phyloP scores from a whole-genome alignment of 2,329 filamentous ascomycete species.

The Pyricularia sp. region DNA sequence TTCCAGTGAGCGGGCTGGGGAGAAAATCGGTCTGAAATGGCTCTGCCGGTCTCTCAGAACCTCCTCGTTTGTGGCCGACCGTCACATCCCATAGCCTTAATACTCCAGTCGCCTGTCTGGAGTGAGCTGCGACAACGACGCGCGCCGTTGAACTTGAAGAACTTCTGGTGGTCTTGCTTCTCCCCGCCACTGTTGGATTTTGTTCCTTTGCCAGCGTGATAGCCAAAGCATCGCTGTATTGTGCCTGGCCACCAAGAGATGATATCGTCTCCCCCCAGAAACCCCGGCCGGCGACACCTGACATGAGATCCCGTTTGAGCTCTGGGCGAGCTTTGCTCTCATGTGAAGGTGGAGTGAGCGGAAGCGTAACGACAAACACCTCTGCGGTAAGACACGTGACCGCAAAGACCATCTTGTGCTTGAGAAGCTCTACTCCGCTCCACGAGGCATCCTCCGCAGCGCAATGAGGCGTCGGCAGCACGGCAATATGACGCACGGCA shows the following conservation, averaged over 20 bases:
- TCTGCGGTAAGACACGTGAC: conserved; percentile 49
- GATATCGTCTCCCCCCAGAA: conserved; percentile 54
- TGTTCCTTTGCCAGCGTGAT: conserved; percentile 27
- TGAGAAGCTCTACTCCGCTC: conserved; percentile 35
- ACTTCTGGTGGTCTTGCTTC: conserved; percentile 20
- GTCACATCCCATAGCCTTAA: conserved; percentile 50
- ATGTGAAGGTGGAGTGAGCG: conserved; percentile 51
- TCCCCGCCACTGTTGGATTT: conserved; percentile 10
- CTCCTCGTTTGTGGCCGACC: conserved; percentile 30
- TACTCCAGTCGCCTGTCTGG: conserved; percentile 47
- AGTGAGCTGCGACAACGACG: conserved; percentile 51
- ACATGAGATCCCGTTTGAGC: conserved; percentile 38
- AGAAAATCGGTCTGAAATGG: conserved; percentile 55
- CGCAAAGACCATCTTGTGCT: conserved; percentile 50
- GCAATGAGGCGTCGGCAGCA: conserved; percentile 41
- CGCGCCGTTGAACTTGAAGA: conserved; percentile 21
- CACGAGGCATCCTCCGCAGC: conserved; percentile 37
- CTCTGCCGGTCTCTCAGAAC: conserved; percentile 23
- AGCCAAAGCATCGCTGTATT: conserved; percentile 43
- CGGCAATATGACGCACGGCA: conserved; percentile 44
- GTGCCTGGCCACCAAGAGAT: conserved; percentile 42
- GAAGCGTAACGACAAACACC: conserved; percentile 48
- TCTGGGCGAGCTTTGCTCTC: conserved; percentile 48
- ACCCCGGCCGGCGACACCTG: conserved; percentile 47
- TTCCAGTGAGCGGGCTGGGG: conserved; percentile 40